phyloP scores from a whole-genome alignment of 148 eudicot genomes.

The Rhododendron ferrugineum region DNA sequence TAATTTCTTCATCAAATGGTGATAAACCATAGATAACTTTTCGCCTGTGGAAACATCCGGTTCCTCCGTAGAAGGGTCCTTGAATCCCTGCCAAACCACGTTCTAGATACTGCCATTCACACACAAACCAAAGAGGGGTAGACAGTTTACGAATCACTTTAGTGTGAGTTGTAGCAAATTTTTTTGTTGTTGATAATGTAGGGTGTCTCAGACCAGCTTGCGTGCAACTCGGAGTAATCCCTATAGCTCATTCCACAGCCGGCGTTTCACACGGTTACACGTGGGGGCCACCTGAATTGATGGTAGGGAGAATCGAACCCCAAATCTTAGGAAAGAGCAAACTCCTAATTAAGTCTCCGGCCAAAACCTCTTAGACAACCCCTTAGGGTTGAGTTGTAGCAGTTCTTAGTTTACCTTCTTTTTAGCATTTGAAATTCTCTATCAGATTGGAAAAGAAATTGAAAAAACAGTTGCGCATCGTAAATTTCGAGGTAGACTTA shows the following conservation, averaged over 20 bases:
- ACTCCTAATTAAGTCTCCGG: no score
- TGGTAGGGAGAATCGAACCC: rapidly evolving
- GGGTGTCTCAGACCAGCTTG: no score
- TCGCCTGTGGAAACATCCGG: slow-evolving; percentile 34
- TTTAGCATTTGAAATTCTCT: background rate
- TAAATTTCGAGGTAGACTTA: no score
- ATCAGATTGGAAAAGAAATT: background rate
- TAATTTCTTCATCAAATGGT: slow-evolving; percentile 11
- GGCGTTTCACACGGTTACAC: no score
- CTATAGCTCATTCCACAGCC: no score
- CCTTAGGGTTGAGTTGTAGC: no score
- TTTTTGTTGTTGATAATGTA: no score
- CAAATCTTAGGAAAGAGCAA: no score
- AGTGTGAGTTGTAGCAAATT: background rate
- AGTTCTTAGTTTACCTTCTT: background rate
- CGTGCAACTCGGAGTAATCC: no score
- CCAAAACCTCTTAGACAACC: no score
- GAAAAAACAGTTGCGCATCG: background rate
- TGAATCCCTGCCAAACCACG: slow-evolving; percentile 23
- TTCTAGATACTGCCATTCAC: slow-evolving; percentile 9
- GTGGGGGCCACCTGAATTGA: no score
- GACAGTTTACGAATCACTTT: background rate
- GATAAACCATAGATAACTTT: slow-evolving; percentile 34
- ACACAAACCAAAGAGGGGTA: background rate
- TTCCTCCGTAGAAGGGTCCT: slow-evolving; percentile 30